Conservation (phyloP, 169 alveolate genomes). For the Plasmodium adleri region DNA sequence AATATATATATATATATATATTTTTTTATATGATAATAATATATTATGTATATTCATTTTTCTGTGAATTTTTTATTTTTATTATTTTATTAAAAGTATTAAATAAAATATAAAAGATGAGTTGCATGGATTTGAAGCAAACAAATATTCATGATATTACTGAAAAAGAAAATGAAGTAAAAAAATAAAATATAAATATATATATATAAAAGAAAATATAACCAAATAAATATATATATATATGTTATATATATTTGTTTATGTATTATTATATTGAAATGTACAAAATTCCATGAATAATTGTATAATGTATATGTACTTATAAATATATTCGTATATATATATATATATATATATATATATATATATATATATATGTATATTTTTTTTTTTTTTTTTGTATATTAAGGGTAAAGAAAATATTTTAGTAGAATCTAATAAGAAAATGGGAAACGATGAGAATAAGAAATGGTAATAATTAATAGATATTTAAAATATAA, state of each 20-base stretch:
- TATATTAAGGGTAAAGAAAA: slow-evolving; percentile 17
- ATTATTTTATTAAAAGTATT: no score
- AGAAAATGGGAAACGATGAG: slow-evolving; percentile 38
- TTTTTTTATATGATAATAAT: no score
- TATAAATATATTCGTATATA: not conserved
- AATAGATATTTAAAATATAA: not conserved
- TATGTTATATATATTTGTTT: not conserved
- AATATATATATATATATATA: no score
- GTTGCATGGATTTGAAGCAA: slow-evolving; percentile 59
- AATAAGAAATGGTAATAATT: slow-evolving; percentile 17
- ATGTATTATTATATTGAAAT: not conserved
- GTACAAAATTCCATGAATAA: no score
- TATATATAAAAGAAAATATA: no score
- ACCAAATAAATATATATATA: not conserved
- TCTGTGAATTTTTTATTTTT: no score
- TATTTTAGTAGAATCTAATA: slow-evolving; percentile 10
- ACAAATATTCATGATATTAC: slow-evolving; percentile 45
- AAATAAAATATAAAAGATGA: slow-evolving; percentile 34
- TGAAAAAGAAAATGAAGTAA: slow-evolving; percentile 40
- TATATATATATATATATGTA: not conserved
- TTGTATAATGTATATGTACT: not conserved
- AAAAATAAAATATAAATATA: not conserved
- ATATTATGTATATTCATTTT: no score
- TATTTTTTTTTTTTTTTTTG: not conserved
- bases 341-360: not conserved